phyloP scores from a whole-genome alignment of 1,284 basidiomycete species.

The Schizophyllum amplum region DNA sequence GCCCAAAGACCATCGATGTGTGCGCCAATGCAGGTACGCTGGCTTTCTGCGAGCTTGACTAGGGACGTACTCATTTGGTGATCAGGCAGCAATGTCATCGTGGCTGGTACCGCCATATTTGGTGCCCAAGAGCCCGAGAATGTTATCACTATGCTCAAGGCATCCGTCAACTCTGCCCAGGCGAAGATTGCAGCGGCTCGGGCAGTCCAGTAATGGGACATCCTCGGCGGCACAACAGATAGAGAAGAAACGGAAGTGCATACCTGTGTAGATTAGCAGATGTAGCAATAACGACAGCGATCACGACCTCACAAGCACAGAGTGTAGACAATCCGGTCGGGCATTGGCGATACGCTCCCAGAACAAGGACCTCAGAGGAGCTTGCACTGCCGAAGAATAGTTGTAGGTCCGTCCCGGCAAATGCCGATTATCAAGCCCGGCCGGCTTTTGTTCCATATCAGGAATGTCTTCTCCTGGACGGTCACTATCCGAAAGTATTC shows the following conservation, averaged over 20 bases:
- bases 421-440: too few species aligned
- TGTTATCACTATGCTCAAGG: slow-evolving; percentile 71
- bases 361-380: too few species aligned
- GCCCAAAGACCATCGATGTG: slow-evolving; percentile 80
- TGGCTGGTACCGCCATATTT: slow-evolving; percentile 97
- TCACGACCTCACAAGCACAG: not conserved
- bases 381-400: too few species aligned
- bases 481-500: too few species aligned
- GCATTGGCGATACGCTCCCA: too few species aligned
- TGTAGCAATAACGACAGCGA: not conserved
- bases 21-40: slow-evolving; percentile 85
- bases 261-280: not conserved
- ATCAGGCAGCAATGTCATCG: slow-evolving; percentile 93
- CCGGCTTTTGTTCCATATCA: too few species aligned
- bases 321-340: too few species aligned
- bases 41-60: not conserved
- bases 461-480: too few species aligned
- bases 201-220: slow-evolving; percentile 1
- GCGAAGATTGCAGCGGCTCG: slow-evolving; percentile 28
- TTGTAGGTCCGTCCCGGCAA: too few species aligned
- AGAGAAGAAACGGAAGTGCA: not conserved
- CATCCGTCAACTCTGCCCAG: slow-evolving; percentile 64
- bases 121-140: slow-evolving; percentile 70
- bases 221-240: too few species aligned
- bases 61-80: not conserved